Percentiles rank a stretch among this genome's conserved stretches.
Evolutionary conservation across 108 stramenopile species (phyloP).

Genomic region (Nitzschia sp.): DNA sequence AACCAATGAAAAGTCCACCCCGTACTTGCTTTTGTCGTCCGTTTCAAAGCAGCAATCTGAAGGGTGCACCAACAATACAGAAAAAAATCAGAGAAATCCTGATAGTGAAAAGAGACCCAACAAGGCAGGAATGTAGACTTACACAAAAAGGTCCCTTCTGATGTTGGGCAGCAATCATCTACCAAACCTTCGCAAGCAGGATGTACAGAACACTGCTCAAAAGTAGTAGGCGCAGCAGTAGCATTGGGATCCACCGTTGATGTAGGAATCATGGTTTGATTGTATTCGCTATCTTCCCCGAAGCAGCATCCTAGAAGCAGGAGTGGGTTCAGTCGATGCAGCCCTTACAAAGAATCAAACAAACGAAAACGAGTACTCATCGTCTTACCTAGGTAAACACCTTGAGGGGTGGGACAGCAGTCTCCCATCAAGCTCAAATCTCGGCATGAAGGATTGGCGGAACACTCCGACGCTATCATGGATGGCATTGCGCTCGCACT

Average conservation of each 20-base stretch:
- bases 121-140: not conserved
- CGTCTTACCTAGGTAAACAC: no score
- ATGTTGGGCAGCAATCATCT: constrained; percentile 16
- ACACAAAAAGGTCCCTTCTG: constrained; percentile 5
- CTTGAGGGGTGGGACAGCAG: no score
- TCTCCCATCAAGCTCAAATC: no score
- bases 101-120: not conserved
- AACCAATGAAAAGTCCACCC: not conserved
- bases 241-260: not conserved
- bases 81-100: not conserved
- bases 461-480: no score
- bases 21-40: not conserved
- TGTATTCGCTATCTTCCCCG: no score
- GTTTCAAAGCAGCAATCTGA: constrained; percentile 23
- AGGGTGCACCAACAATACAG: not conserved
- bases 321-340: no score
- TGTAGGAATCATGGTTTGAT: not conserved
- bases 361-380: no score
- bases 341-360: no score
- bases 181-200: constrained; percentile 11
- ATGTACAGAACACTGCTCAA: constrained; percentile 5
- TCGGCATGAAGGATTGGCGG: no score
- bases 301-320: no score
- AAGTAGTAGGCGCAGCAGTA: not conserved
- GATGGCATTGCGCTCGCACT: no score